Evolutionary conservation across 805 yeast genomes (phyloP), one percentile per base, ranked within the genome.

Genomic region (Cyberlindnera lachancei): DNA sequence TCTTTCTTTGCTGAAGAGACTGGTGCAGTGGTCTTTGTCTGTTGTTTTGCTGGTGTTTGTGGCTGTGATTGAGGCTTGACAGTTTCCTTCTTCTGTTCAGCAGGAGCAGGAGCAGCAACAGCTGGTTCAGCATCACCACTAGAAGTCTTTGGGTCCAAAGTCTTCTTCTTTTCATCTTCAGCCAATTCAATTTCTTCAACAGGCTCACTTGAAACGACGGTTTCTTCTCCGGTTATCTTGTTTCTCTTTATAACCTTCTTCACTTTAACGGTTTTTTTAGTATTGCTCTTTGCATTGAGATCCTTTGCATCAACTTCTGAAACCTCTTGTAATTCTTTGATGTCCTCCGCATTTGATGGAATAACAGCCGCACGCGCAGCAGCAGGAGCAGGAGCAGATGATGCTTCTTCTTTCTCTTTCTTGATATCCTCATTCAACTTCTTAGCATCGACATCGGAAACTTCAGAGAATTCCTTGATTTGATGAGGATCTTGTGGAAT

Each of bases 351-450:
- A 50, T 81, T 70, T 25, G 61, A 48, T 29, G 90, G 90, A 44
- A 81, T 53, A 23, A 64, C 75, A 42, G 78, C 62, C 25, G 88
- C 88, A 20, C 86, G 81, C 52, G 79, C 84, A 27, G 81, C 79
- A 34, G 69, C 46, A 11, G 66, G 78, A 32, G 68, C 37, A 41
- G 12, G 45, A 30, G n/a, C 32, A 40, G 42, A 15, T 19, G 31
- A 16, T 8, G 67, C 53, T 37, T 61, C 59, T 30, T 66, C 66
- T 29, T 56, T 34, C 17, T 63, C 66, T 41, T 67, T 73, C 4
- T 28, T 15, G 3, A n/a, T n/a, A 7, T 19, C 10, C 21, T 19
- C 21, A 19, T 19, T 80, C 44, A 82, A 64, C 31, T 70, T 64
- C 54, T 71, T 62, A 18, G 79, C 73, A 46, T 75, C 73, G 19